Evolutionary conservation across 1,284 basidiomycete genomes (phyloP).

Genomic region (Sutorius eximius): DNA sequence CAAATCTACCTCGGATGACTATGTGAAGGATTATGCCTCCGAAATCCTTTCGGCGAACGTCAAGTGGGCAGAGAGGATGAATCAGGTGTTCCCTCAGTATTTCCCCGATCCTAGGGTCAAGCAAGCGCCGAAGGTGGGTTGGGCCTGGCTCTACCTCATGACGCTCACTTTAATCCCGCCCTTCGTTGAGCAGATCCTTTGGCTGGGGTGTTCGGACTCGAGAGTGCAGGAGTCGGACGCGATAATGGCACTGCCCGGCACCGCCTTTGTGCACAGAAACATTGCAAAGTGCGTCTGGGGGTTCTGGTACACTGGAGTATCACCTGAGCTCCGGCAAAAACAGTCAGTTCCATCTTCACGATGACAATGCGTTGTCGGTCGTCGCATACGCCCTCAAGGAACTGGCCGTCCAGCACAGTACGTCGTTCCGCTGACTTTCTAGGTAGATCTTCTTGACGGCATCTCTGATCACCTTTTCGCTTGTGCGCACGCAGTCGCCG

Average conservation of each 20-base stretch:
- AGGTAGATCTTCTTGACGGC: background rate
- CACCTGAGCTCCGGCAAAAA: background rate
- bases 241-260: constrained; percentile 42
- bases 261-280: constrained; percentile 52
- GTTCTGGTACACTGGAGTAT: background rate
- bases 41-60: background rate
- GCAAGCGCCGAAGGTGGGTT: constrained; percentile 14
- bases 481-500: constrained; percentile 7
- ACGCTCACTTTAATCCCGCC: background rate
- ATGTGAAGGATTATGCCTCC: background rate
- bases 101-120: constrained; percentile 15
- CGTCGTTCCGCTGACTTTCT: background rate
- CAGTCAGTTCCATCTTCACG: constrained; percentile 28
- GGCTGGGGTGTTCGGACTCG: constrained; percentile 57
- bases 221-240: constrained; percentile 46
- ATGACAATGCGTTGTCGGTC: constrained; percentile 27
- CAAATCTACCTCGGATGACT: background rate
- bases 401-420: constrained; percentile 23
- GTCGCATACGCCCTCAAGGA: constrained; percentile 19
- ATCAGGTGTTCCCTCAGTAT: constrained; percentile 26
- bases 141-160: background rate
- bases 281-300: constrained; percentile 38
- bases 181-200: constrained; percentile 42
- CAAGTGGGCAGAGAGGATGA: constrained; percentile 23
- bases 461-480: background rate